Conservation (phyloP, 345 rosid species). For the Brassica napus region Da-Ae NC_063451.1:33001501-33002000, state of each 20-base stretch:
- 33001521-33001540: not conserved
- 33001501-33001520: not conserved
- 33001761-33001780: slow-evolving; percentile 10
- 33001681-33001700: not conserved
- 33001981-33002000: not conserved
- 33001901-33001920: slow-evolving; percentile 6
- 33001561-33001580: slow-evolving; percentile 1
- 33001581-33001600: slow-evolving; percentile 13
- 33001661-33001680: slow-evolving; percentile 18
- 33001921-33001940: not conserved
- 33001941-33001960: slow-evolving; percentile 35
- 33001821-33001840: not conserved
- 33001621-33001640: not conserved
- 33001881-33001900: slow-evolving; percentile 4
- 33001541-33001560: not conserved
- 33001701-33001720: slow-evolving; percentile 13
- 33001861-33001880: not conserved
- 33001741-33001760: not conserved
- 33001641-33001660: not conserved
- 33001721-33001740: not conserved
- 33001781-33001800: not conserved
- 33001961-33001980: slow-evolving; percentile 15
- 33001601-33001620: slow-evolving; percentile 22
- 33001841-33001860: too few species aligned
- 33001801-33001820: slow-evolving; percentile 27